These are phyloP conservation scores for Tetrastigma voinierianum DNA, from an alignment of 164 flowering plant species.

Conservation along the genomic window DNA sequence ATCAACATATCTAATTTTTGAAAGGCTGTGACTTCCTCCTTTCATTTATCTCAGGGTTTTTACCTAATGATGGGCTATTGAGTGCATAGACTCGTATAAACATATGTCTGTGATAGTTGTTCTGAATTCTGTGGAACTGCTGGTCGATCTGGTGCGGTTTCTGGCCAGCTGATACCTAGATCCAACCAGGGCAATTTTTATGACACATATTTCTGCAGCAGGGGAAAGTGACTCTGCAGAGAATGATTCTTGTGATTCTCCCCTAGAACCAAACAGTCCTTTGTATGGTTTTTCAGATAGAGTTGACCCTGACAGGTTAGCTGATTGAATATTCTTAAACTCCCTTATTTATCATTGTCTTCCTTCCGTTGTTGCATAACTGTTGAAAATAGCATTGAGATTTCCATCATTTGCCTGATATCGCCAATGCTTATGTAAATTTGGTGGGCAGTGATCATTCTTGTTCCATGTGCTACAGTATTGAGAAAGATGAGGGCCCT, in stretches of 20 bases:
- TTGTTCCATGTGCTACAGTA: constrained; percentile 33
- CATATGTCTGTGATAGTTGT: constrained; percentile 92
- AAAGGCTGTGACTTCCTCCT: neutral
- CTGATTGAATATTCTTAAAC: neutral
- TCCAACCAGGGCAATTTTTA: constrained; percentile 83
- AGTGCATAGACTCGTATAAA: constrained; percentile 69
- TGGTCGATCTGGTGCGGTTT: constrained; percentile 94
- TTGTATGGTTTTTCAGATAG: constrained; percentile 74
- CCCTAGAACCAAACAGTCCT: constrained; percentile 98
- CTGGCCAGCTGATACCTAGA: constrained; percentile 86
- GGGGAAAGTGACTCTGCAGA: constrained; percentile 99
- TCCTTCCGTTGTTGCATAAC: no score
- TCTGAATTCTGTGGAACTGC: constrained; percentile 77
- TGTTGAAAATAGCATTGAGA: no score
- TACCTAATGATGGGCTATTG: constrained; percentile 70
- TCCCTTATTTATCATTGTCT: neutral
- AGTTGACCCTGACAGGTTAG: constrained; percentile 72
- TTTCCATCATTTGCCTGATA: neutral
- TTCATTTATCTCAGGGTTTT: constrained; percentile 54
- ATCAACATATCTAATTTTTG: neutral
- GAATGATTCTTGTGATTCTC: constrained; percentile 99
- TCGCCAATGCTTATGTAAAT: neutral
- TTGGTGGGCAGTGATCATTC: neutral
- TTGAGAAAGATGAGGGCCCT: constrained; percentile 69
- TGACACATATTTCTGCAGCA: constrained; percentile 85